These are phyloP conservation scores for Orbilia ellipsospora DNA, from an alignment of 2,329 filamentous ascomycete species.

Conservation along the genomic window DNA sequence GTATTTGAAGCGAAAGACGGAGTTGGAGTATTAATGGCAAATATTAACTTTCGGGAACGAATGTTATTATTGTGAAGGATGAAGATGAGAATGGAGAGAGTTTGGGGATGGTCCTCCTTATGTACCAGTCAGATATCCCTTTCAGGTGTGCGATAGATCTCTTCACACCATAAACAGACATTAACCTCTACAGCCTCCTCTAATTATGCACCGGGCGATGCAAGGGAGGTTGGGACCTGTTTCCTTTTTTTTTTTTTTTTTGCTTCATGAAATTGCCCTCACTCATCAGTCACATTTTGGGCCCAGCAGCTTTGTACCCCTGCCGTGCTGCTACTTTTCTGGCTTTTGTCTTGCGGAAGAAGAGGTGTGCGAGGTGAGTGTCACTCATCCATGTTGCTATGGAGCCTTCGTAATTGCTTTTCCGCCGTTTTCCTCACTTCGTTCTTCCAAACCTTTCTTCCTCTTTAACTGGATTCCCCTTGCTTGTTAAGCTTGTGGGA, in stretches of 20 bases:
- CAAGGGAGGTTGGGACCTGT: constrained; percentile 53
- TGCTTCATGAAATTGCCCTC: constrained; percentile 41
- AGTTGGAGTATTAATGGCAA: constrained; percentile 52
- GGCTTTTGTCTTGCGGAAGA: constrained; percentile 35
- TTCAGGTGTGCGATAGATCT: constrained; percentile 40
- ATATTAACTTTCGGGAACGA: constrained; percentile 54
- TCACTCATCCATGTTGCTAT: constrained; percentile 54
- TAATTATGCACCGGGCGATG: constrained; percentile 50
- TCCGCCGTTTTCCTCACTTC: constrained; percentile 21
- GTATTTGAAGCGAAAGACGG: constrained; percentile 55
- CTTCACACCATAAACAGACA: constrained; percentile 40
- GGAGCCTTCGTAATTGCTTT: constrained; percentile 44
- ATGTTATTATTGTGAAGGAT: constrained; percentile 54
- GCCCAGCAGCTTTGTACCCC: constrained; percentile 30
- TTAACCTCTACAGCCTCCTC: constrained; percentile 44
- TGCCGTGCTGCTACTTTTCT: constrained; percentile 25
- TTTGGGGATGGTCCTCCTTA: constrained; percentile 51
- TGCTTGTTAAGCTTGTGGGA: constrained; percentile 4
- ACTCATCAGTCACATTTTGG: constrained; percentile 48
- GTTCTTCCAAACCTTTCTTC: constrained; percentile 4
- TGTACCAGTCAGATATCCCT: constrained; percentile 48
- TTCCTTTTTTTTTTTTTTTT: too few species aligned
- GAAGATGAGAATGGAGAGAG: constrained; percentile 36
- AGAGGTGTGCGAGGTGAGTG: constrained; percentile 33
- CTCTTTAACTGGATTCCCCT: too few species aligned